Evolutionary conservation across 2,329 filamentous ascomycete genomes (phyloP), one percentile per base, ranked within the genome.

Genomic region (Plenodomus lindquistii): DNA sequence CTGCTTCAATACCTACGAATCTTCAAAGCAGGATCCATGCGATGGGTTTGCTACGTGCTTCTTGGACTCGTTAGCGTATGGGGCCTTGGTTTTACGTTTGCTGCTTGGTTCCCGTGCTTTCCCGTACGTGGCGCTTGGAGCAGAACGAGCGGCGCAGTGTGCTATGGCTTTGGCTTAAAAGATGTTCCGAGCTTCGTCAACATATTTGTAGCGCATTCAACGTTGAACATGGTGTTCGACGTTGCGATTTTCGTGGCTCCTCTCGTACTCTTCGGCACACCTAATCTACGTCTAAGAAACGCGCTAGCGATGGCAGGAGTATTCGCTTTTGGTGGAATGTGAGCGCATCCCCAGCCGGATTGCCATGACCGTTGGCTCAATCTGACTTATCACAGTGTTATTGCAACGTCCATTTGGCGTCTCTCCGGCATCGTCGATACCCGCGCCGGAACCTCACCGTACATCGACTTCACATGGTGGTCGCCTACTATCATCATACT

Each of bases 1-100:
- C 60, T 73, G 0, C 31, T 69, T 13, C 70, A 73, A 47, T 73
- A 72, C 40, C 57, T 72, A 8, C 70, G 70, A 27, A 67, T 73
- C 15, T 72, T 72, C 62, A 65, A 64, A 40, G 59, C 62, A 2
- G 65, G 63, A 2, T 43, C 21, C 11, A 68, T 66, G 63, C 60
- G 60, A 29, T 65, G 59, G 58, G 44, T 62, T 4, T 69, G 67
- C 35, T 39, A 68, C 8, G 19, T 37, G 10, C 50, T 67, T 2
- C 48, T 70, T 5, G 51, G 42, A 3, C 10, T 67, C 4, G 58
- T 69, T 18, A 51, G 40, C 16, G 36, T 65, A 15, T 73, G 70
- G 70, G 68, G 68, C 2, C 19, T 65, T 2, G 57, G 57, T 1
- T 72, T 65, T 48, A 55, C 52, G 24, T 53, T 68, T 21, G 37